Evolutionary conservation across 176 grass and related monocot genomes (phyloP).

Genomic region (maize (Zea mays)): Zm-B73-REFERENCE-NAM-5.0 NC_050102.1:135553501-135554000

Average conservation of each 20-base stretch:
- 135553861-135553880: background rate
- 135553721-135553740: background rate
- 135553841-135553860: background rate
- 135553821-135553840: background rate
- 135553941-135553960: background rate
- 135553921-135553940: background rate
- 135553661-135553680: background rate
- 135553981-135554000: background rate
- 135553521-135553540: background rate
- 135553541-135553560: background rate
- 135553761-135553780: background rate
- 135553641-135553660: background rate
- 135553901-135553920: background rate
- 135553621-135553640: background rate
- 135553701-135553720: background rate
- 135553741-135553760: background rate
- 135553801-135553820: constrained; percentile 1
- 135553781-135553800: background rate
- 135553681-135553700: background rate
- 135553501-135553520: background rate
- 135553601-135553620: background rate
- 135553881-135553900: background rate
- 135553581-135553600: background rate
- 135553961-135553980: background rate
- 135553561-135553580: too few relatives aligned